Evolutionary conservation across 176 grass and related monocot genomes (phyloP), one percentile per base, ranked within the genome.

Genomic region (Sorghum bicolor): DNA sequence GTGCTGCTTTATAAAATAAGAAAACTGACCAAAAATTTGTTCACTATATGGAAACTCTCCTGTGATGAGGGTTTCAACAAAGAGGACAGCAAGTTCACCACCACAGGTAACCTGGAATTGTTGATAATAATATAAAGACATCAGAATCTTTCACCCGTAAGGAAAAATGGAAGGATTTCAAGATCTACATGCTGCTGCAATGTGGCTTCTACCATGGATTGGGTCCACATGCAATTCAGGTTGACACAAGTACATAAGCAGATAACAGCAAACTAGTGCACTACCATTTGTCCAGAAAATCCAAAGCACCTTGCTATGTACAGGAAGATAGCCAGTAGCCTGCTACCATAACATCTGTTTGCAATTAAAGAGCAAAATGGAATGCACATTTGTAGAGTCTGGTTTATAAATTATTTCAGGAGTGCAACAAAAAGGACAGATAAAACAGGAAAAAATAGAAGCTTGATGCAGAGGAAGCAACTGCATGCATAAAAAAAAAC

Each of bases 71-170:
- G 83, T 92, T 25, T 94, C 93, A 55, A 95, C 93, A 44, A 95
- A 90, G 67, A 98, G 53, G 22, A 77, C 76, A 75, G 91, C 86
- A 38, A 98, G 87, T 89, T 98, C 96, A 80, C 80, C 89, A 80
- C 93, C 93, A 36, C 96, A 94, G 45, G 89, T 98, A 40, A 98
- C 86, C 96, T 98, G 83, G 83, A 92, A 79, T 86, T 55, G n/a
- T 82, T 84, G 39, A 71, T 64, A 81, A 72, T 28, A 74, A 85
- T 68, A 29, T 20, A 61, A 67, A 8, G 14, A 39, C 19, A 72
- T 75, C 34, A 14, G 80, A 14, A 75, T 67, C 5, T 69, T 77
- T 77, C 33, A 83, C 41, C 81, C 66, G 78, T 74, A 90, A 68
- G 24, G 24, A 62, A 74, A 64, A 79, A 22, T 53, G 13, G 10